Base-by-base conservation (phyloP, 306 rosid species). In the Gynostemma pentaphyllum region DNA sequence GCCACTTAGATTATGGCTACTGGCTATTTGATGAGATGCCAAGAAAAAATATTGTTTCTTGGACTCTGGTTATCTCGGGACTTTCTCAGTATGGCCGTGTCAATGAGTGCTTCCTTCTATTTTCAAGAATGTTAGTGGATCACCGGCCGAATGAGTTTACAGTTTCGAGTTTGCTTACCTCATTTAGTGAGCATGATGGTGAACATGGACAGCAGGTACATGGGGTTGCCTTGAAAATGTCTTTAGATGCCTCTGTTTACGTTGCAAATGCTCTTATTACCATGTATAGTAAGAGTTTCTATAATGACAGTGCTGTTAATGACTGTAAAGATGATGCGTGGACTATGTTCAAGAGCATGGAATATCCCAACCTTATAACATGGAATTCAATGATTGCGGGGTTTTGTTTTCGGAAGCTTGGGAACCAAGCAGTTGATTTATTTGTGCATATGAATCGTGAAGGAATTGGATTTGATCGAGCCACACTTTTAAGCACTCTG, bases 351-450 rank as follows among this genome's bases (percentile, higher is more conserved):
- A 56, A 75, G 74, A 68, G 74, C 67, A 83, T 83, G 77, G 80
- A 83, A 64, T 67, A 67, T 50, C 73, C 80, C 32, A 87, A 80
- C 78, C 76, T 79, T 62, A 51, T 85, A 68, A 75, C 97, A 36
- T 91, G 97, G 97, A 91, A 91, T 70, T 83, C 97, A 4, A 81
- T 87, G 84, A 77, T 91, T 76, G 80, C 97, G 39, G 95, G 83
- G 69, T 80, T 85, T 74, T 95, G 78, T 75, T 75, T 34, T 55
- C 74, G 77, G 21, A 80, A 90, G 39, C 89, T 81, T 44, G 86
- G 74, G 19, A 80, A 59, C 47, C 80, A 60, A 62, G 97, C 95
- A 66, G 44, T 82, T 54, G 1, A 41, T 41, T 74, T 91, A 48
- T 91, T 91, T 67, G 47, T 65, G 0, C 70, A 82, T 70, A 85